Base-by-base conservation (phyloP, 202 grass and related monocot species). In the Bolboschoenoplectus hybrid region DNA sequence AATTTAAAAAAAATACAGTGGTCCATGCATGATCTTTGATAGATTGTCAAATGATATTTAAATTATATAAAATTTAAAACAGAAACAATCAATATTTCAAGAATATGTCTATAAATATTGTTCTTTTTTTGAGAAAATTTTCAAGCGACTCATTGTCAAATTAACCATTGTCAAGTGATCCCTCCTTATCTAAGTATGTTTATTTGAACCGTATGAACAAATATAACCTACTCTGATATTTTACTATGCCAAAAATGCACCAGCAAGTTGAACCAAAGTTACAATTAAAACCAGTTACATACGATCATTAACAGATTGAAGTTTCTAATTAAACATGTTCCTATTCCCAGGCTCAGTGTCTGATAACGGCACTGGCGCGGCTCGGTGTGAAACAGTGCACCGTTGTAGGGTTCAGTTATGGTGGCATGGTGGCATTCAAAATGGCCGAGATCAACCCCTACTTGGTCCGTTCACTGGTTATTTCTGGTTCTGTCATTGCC, bases 391-490 rank as follows among this genome's bases (percentile, higher is more conserved):
- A 86, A 46, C 51, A 65, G 12, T 97, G 91, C 89, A 84, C 92
- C 61, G 89, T 89, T n/a, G 92, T 97, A 9, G 94, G 92, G 52
- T 97, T 97, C 79, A 97, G 94, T 91, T 97, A 97, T 85, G 90
- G 94, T n/a, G 94, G 92, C 41, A 91, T 97, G 89, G 94, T 94
- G 77, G 63, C 92, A 71, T 97, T 97, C 85, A 92, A 92, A 81
- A 90, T 94, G 92, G 92, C 88, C 9, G 92, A 97, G 90, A 12
- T 75, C 45, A 85, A 84, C 53, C 92, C 93, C 13, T 82, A 83
- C n/a, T 86, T 98, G 35, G 95, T 95, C 56, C 73, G 43, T 14
- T 91, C 83, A 58, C 81, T 95, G 71, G 91, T 95, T 8, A 86
- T 95, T 35, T 98, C 95, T 13, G 95, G 95, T 13, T 95, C 95